phyloP scores from a whole-genome alignment of 441 rosid species.

The Corymbia citriodora region DNA sequence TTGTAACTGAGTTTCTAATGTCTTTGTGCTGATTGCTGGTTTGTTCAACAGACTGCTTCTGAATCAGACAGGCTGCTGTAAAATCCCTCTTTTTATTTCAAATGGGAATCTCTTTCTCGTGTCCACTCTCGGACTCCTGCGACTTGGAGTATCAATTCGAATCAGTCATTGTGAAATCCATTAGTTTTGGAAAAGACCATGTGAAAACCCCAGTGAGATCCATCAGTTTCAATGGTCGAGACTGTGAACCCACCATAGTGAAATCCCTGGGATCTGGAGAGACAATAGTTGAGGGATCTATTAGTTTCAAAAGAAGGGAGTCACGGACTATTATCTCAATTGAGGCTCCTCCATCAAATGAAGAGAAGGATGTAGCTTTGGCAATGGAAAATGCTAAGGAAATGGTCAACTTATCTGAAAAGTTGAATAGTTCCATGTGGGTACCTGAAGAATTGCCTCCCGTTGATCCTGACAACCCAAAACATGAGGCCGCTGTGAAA shows the following conservation, averaged over 20 bases:
- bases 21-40: background rate
- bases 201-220: constrained; percentile 3
- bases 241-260: constrained; percentile 3
- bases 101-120: constrained; percentile 8
- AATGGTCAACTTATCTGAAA: background rate
- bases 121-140: background rate
- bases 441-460: background rate
- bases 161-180: constrained; percentile 1
- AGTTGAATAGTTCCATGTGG: background rate
- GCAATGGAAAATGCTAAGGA: background rate
- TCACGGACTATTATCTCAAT: background rate
- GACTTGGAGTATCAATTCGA: constrained; percentile 7
- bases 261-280: constrained; percentile 5
- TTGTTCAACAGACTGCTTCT: background rate
- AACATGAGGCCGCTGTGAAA: constrained; percentile 34
- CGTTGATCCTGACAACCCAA: background rate
- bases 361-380: background rate
- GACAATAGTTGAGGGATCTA: background rate
- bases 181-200: constrained; percentile 2
- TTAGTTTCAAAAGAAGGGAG: background rate
- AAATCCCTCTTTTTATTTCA: background rate
- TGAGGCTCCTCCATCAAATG: background rate
- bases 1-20: background rate
- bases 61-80: background rate
- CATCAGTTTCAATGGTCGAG: constrained; percentile 2